Conservation (phyloP, 805 yeast genomes). For the Candida michaelii region DNA sequence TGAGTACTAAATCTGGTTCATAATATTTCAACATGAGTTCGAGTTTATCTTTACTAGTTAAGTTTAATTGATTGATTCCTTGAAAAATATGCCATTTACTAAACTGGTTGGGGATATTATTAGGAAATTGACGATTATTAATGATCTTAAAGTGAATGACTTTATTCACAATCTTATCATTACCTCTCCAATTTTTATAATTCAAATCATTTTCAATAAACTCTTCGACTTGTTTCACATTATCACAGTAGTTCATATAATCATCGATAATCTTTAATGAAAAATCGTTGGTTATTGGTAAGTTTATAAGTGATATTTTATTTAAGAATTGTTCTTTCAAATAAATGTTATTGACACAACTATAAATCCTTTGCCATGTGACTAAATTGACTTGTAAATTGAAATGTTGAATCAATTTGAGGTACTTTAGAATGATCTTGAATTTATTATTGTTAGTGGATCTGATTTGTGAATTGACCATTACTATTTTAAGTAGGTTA, state of each 20-base stretch:
- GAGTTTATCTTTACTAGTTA: constrained; percentile 2
- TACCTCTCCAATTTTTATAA: constrained; percentile 27
- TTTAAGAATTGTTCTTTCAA: constrained; percentile 38
- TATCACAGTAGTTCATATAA: constrained; percentile 29
- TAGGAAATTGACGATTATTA: constrained; percentile 4
- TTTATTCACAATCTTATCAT: constrained; percentile 29
- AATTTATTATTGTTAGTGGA: constrained; percentile 32
- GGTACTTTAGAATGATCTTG: constrained; percentile 29
- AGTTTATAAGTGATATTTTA: constrained; percentile 27
- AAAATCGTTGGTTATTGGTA: constrained; percentile 35
- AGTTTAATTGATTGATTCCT: constrained; percentile 5
- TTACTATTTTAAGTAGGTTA: constrained; percentile 30
- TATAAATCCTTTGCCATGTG: constrained; percentile 39
- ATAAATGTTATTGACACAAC: constrained; percentile 36
- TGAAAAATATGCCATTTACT: constrained; percentile 9
- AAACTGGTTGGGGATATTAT: constrained; percentile 1
- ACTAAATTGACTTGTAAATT: constrained; percentile 29
- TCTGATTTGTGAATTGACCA: constrained; percentile 32
- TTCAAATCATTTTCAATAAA: constrained; percentile 38
- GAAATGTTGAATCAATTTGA: constrained; percentile 25
- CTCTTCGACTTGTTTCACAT: constrained; percentile 24
- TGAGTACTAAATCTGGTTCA: constrained; percentile 8
- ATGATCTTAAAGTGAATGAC: constrained; percentile 21
- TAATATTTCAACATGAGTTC: constrained; percentile 10
- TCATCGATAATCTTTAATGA: constrained; percentile 34